Evolutionary conservation across 164 flowering plant genomes (phyloP), one percentile per base, ranked within the genome.

Genomic region (Liquidambar formosana): DNA sequence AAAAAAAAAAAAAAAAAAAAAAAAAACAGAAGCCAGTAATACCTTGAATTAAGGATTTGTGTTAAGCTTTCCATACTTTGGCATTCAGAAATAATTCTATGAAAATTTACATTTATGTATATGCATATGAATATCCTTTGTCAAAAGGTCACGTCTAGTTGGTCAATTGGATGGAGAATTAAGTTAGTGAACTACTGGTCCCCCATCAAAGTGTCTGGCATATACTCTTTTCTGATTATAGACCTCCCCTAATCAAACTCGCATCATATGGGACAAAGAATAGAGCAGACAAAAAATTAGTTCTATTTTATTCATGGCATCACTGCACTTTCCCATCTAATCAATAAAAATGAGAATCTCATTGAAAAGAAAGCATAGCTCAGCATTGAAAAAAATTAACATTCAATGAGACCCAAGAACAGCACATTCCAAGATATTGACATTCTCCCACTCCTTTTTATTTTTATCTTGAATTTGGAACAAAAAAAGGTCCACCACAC

Each of bases 271-370:
- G 68, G 57, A 71, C 71, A 66, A 66, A 18, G 47, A 54, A 45
- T 48, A 54, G 63, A 76, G 68, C 47, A 46, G 62, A 70, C 63
- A 61, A 63, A 53, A 77, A 53, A 66, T 14, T 22, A 45, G 41
- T 49, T 68, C 19, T 46, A 46, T 57, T 66, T 67, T 57, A 76
- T 67, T 77, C 65, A 65, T 53, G 61, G 71, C 63, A 62, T 26
- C 16, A 9, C 63, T 66, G 64, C 76, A 64, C 49, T 74, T 73
- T 65, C 66, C 61, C 41, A 61, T 67, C 71, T 27, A 75, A 73
- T 70, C 76, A 75, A 69, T 41, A 45, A 58, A 69, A 76, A 74
- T 75, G 49, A 75, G 81, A 80, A 82, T 71, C 78, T 83, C 46
- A 47, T 63, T 10, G 62, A 57, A 78, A 83, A 71, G 47, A 71